These are phyloP conservation scores for Talinum fruticosum DNA, from an alignment of 148 eudicot species.

Conservation along the genomic window DNA sequence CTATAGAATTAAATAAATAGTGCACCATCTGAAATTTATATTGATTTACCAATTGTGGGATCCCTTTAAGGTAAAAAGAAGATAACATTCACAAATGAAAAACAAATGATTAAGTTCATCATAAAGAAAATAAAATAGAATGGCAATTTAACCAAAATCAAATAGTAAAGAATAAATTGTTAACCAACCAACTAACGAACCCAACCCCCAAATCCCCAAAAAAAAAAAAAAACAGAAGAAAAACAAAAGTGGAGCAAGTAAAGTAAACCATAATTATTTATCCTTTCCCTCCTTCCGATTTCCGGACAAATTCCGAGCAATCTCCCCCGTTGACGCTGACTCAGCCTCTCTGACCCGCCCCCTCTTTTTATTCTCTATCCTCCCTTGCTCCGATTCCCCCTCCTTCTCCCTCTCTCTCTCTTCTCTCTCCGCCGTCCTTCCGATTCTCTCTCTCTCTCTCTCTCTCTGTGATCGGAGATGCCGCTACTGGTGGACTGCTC, in stretches of 20 bases:
- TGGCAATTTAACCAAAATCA: too few species aligned
- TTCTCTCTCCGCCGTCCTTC: background rate
- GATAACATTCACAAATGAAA: too few species aligned
- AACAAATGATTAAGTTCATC: too few species aligned
- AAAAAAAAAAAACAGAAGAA: background rate
- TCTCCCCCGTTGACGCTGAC: background rate
- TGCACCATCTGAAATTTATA: too few species aligned
- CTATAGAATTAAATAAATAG: too few species aligned
- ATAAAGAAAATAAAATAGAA: too few species aligned
- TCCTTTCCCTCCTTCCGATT: background rate
- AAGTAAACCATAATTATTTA: background rate
- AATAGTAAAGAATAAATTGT: too few species aligned
- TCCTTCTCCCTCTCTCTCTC: background rate
- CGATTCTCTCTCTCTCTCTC: too few species aligned
- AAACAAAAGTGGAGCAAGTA: background rate
- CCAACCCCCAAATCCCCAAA: too few species aligned
- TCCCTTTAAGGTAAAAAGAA: too few species aligned
- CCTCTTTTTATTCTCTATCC: background rate
- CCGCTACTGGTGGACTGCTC: conserved; percentile 73
- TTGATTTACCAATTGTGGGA: too few species aligned
- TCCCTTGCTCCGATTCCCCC: background rate
- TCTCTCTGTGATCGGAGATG: conserved; percentile 17
- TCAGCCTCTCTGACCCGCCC: background rate
- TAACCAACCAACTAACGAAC: too few species aligned
- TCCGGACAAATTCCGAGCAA: background rate